Evolutionary conservation across 2,329 filamentous ascomycete genomes (phyloP).

Genomic region (Fusarium xylarioides): DNA sequence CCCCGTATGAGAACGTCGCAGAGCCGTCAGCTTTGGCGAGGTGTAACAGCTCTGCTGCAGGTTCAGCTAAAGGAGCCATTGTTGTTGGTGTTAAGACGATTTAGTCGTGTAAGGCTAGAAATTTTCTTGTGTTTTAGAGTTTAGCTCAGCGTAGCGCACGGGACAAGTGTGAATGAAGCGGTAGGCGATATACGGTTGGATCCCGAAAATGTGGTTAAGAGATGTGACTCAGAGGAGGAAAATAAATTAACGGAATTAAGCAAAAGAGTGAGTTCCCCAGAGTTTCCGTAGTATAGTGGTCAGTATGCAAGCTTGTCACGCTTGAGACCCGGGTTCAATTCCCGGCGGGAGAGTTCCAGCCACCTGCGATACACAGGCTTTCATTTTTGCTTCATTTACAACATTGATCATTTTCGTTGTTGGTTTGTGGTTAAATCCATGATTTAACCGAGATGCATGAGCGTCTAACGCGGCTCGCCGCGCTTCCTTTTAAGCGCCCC

Average conservation of each 20-base stretch:
- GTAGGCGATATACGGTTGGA: not conserved
- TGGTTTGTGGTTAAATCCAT: not conserved
- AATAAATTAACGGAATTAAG: not conserved
- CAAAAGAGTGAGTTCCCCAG: not conserved
- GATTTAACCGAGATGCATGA: not conserved
- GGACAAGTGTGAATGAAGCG: not conserved
- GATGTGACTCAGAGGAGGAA: not conserved
- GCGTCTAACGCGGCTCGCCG: constrained; percentile 10
- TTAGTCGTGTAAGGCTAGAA: constrained; percentile 17
- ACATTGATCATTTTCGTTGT: not conserved
- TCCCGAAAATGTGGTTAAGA: no score
- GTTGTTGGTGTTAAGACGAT: constrained; percentile 27
- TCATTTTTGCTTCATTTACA: not conserved
- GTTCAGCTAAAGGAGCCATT: constrained; percentile 59
- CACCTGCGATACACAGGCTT: constrained; percentile 5
- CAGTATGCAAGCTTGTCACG: constrained; percentile 28
- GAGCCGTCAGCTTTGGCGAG: constrained; percentile 82
- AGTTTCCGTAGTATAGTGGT: constrained; percentile 26
- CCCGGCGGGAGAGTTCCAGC: constrained; percentile 24
- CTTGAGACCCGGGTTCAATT: constrained; percentile 30
- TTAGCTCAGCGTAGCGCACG: constrained; percentile 13
- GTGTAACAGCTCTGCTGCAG: constrained; percentile 63
- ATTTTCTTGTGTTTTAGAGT: constrained; percentile 19
- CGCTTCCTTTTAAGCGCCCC: constrained; percentile 14
- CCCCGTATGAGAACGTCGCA: constrained; percentile 76